Conservation (phyloP, 768 basidiomycete species). For the Sarcodon sp. region DNA sequence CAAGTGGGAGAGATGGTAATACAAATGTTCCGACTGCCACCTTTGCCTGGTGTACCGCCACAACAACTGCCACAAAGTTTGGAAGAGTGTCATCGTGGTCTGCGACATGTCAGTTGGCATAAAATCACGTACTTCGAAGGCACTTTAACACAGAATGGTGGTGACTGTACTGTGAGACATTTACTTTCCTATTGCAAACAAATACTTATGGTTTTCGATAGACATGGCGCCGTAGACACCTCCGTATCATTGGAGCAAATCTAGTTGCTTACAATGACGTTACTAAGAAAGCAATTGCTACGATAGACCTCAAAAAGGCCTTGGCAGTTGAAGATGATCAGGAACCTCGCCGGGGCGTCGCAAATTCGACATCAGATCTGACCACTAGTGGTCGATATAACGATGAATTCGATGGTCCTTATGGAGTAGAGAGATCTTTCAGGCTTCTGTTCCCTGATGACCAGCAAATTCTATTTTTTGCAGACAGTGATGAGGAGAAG, state of each 20-base stretch:
- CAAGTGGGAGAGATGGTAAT: constrained; percentile 82
- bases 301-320: constrained; percentile 86
- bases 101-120: constrained; percentile 88
- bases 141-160: constrained; percentile 83
- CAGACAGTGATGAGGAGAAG: constrained; percentile 86
- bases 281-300: constrained; percentile 79
- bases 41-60: constrained; percentile 69
- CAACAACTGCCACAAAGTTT: constrained; percentile 82
- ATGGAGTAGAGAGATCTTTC: constrained; percentile 75
- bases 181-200: background rate
- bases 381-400: constrained; percentile 22
- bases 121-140: constrained; percentile 92
- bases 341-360: constrained; percentile 32
- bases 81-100: constrained; percentile 83
- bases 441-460: constrained; percentile 65
- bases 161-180: constrained; percentile 76
- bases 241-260: constrained; percentile 77
- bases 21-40: constrained; percentile 84
- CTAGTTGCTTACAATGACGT: constrained; percentile 88
- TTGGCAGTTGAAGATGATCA: constrained; percentile 67
- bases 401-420: constrained; percentile 52
- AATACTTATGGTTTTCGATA: constrained; percentile 13
- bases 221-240: constrained; percentile 75
- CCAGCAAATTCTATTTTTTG: constrained; percentile 81
- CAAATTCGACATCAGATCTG: constrained; percentile 29